Percentiles rank a stretch among this genome's conserved stretches.
These are phyloP conservation scores for Oryza glumipatula DNA, from an alignment of 176 grass and related monocot genomes.

Conservation along the genomic window DNA sequence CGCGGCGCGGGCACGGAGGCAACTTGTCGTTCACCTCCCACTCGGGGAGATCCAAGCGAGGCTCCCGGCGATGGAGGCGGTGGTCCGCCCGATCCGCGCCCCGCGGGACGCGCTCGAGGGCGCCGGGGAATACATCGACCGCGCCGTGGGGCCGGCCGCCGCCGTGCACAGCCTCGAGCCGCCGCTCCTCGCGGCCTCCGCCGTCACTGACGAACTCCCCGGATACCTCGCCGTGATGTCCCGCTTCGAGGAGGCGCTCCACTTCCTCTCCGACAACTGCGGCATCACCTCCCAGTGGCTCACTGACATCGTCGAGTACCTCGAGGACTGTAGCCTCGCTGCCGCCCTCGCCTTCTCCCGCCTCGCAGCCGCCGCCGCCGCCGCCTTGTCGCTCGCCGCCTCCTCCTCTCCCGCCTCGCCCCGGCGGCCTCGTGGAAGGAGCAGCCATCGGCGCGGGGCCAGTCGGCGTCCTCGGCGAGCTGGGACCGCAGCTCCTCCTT, in stretches of 20 bases:
- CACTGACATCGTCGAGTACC: constrained; percentile 63
- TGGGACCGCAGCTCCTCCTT: constrained; percentile 57
- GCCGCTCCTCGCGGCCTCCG: constrained; percentile 53
- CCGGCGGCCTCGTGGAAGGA: constrained; percentile 50
- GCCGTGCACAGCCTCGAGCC: constrained; percentile 87
- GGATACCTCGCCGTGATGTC: constrained; percentile 71
- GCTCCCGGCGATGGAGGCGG: constrained; percentile 51
- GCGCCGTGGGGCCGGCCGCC: constrained; percentile 74
- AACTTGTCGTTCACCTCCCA: neutral
- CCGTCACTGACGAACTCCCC: constrained; percentile 32
- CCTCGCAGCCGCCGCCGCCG: neutral
- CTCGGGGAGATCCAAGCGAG: constrained; percentile 66
- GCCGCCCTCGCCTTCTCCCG: constrained; percentile 50
- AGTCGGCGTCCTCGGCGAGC: constrained; percentile 66
- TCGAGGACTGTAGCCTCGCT: constrained; percentile 58
- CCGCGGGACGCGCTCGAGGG: constrained; percentile 46
- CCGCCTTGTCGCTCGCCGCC: too few species aligned
- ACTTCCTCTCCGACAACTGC: constrained; percentile 57
- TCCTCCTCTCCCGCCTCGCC: too few species aligned
- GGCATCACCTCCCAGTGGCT: constrained; percentile 86
- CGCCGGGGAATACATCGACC: constrained; percentile 67
- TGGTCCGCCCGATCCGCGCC: constrained; percentile 76
- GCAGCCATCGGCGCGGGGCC: constrained; percentile 68
- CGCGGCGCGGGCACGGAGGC: neutral
- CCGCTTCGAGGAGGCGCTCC: constrained; percentile 80